Evolutionary conservation across 306 rosid genomes (phyloP).

Genomic region (Prosopis cineraria): DNA sequence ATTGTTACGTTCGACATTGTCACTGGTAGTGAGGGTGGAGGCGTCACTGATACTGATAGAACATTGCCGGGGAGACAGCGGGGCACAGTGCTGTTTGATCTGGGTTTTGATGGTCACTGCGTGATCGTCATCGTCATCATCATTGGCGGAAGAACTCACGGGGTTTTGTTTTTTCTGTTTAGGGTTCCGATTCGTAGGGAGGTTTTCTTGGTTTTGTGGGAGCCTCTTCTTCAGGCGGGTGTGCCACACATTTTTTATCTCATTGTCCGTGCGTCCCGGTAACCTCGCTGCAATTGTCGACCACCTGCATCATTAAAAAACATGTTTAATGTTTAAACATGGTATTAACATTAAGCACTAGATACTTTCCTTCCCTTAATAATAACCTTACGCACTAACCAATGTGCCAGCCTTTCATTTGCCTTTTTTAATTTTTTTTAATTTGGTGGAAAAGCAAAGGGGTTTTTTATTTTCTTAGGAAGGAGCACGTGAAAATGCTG

Average conservation of each 20-base stretch:
- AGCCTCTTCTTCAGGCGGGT: slow-evolving; percentile 70
- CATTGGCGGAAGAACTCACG: not conserved
- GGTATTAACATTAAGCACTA: not conserved
- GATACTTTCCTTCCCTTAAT: not conserved
- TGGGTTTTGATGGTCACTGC: not conserved
- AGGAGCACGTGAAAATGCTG: not conserved
- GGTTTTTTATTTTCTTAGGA: not conserved
- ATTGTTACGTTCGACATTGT: not conserved
- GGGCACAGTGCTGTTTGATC: not conserved
- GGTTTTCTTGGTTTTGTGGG: slow-evolving; percentile 16
- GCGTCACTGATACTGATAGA: slow-evolving; percentile 40
- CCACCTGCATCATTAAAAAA: slow-evolving; percentile 57
- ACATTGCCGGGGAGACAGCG: slow-evolving; percentile 46
- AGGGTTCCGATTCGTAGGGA: slow-evolving; percentile 17
- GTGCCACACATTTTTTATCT: slow-evolving; percentile 87
- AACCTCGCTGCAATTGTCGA: slow-evolving; percentile 80
- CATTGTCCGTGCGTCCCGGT: slow-evolving; percentile 86
- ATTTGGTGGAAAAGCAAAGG: slow-evolving; percentile 18
- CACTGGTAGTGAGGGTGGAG: slow-evolving; percentile 36
- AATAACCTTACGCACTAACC: slow-evolving; percentile 12
- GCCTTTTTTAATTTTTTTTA: not conserved
- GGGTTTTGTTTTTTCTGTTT: not conserved
- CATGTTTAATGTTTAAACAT: not conserved
- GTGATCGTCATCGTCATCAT: not conserved
- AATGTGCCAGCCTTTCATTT: not conserved